These are phyloP conservation scores for Fusarium sp. DNA, from an alignment of 2,329 filamentous ascomycete species.

Conservation along the genomic window DNA sequence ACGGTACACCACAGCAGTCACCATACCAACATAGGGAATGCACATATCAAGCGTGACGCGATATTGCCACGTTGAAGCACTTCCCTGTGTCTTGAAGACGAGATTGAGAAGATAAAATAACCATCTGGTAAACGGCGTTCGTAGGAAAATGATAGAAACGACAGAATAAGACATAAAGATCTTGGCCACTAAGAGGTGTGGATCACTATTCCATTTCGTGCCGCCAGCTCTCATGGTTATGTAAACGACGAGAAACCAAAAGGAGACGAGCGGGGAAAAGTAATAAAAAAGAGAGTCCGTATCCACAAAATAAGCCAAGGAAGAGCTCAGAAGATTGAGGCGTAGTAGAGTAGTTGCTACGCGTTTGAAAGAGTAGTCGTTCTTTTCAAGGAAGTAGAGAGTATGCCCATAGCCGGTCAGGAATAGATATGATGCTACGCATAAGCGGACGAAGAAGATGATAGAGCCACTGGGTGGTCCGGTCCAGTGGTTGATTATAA, in stretches of 20 bases:
- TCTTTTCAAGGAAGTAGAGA: constrained; percentile 64
- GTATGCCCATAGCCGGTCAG: constrained; percentile 71
- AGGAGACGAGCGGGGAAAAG: constrained; percentile 67
- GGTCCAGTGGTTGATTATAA: constrained; percentile 67
- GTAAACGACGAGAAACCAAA: constrained; percentile 71
- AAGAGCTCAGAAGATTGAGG: constrained; percentile 64
- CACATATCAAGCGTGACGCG: constrained; percentile 63
- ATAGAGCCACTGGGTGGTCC: constrained; percentile 58
- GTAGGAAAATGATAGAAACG: constrained; percentile 40
- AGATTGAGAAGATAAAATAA: constrained; percentile 46
- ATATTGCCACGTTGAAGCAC: constrained; percentile 59
- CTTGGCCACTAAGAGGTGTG: constrained; percentile 58
- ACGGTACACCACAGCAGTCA: constrained; percentile 48
- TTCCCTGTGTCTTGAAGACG: constrained; percentile 59
- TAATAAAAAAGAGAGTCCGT: constrained; percentile 65
- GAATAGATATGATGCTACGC: constrained; percentile 69
- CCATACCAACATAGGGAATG: constrained; percentile 66
- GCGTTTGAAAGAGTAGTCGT: constrained; percentile 66
- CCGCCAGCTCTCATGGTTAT: constrained; percentile 58
- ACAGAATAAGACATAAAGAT: constrained; percentile 55
- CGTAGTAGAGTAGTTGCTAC: constrained; percentile 63
- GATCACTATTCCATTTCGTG: constrained; percentile 54
- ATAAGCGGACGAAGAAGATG: constrained; percentile 64
- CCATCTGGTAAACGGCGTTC: constrained; percentile 24
- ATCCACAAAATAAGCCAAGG: constrained; percentile 66